phyloP scores from a whole-genome alignment of 2,329 filamentous ascomycete species.

The Xylariales sp. region DNA sequence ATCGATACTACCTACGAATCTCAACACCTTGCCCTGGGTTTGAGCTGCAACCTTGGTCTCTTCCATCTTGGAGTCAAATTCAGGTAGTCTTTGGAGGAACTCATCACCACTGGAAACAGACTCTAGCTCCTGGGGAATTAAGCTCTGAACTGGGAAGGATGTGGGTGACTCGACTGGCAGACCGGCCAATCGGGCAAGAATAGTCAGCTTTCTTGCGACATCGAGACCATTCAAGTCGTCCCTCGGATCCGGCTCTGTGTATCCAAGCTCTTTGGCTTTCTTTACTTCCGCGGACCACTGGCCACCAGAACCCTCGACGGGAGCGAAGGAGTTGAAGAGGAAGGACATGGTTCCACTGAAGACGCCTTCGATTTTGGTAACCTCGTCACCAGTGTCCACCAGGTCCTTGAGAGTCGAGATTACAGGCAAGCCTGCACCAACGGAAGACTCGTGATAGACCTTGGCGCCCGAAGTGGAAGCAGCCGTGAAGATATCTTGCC shows the following conservation, averaged over 20 bases:
- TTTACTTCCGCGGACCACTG: slow-evolving; percentile 89
- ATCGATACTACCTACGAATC: slow-evolving; percentile 92
- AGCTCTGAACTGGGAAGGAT: slow-evolving; percentile 86
- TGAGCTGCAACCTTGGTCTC: slow-evolving; percentile 79
- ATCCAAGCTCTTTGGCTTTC: slow-evolving; percentile 88
- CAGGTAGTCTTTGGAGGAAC: slow-evolving; percentile 74
- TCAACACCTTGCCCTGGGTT: slow-evolving; percentile 82
- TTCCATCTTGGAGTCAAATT: slow-evolving; percentile 89
- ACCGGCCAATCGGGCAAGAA: slow-evolving; percentile 81
- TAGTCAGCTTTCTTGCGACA: slow-evolving; percentile 93
- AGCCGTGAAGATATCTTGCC: slow-evolving; percentile 79
- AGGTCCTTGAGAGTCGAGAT: slow-evolving; percentile 92
- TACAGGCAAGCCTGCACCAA: slow-evolving; percentile 88
- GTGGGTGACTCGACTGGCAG: slow-evolving; percentile 77
- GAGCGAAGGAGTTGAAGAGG: slow-evolving; percentile 95
- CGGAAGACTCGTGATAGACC: slow-evolving; percentile 92
- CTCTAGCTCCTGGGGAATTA: slow-evolving; percentile 87
- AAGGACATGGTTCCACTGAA: slow-evolving; percentile 98
- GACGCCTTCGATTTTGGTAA: slow-evolving; percentile 91
- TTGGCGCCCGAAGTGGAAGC: slow-evolving; percentile 68
- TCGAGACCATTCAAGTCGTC: slow-evolving; percentile 86
- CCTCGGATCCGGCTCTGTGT: slow-evolving; percentile 82
- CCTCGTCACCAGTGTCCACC: slow-evolving; percentile 87
- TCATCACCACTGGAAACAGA: slow-evolving; percentile 72
- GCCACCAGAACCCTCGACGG: slow-evolving; percentile 67